Evolutionary conservation across 441 rosid genomes (phyloP), one percentile per base, ranked within the genome.

Genomic region (Adansonia grandidieri): DNA sequence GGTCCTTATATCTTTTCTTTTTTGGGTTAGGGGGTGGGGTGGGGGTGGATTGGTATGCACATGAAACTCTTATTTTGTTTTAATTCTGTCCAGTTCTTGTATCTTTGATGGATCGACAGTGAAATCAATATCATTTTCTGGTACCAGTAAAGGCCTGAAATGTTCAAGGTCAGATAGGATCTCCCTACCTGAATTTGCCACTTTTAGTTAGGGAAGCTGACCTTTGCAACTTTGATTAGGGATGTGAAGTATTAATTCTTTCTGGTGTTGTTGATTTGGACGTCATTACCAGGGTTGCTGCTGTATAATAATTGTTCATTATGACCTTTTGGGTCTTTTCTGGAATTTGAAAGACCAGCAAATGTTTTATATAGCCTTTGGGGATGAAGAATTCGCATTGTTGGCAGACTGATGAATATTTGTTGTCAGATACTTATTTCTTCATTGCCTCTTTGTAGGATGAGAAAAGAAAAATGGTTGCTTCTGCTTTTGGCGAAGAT

Each of bases 401-500:
- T 48, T 22, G 6, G 56, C n/a, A 48, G 73, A 20, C 8, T 20
- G 56, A 14, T 20, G 56, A 22, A 48, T 11, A 10, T 44, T 32
- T 24, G 48, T 64, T 64, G 7, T 48, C 14, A 32, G 11, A 61
- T 45, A 45, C 40, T 50, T 75, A n/a, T 51, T 75, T 50, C 17
- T 64, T 28, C 11, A 22, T 19, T 48, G n/a, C 19, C 32, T 57
- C 60, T 78, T 69, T 79, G 82, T 87, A 96, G 99, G 99, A 96
- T 1, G 97, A 93, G 9, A 93, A 96, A 87, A 86, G 97, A 82
- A 88, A 86, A 80, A 91, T 96, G 97, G 94, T 91, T 77, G 96
- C 98, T 19, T 92, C 97, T 79, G 98, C 98, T 14, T 96, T 90
- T 76, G 99, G 98, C 45, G 98, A 96, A 83, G 99, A 96, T 73